Evolutionary conservation across 805 yeast genomes (phyloP).

Genomic region (Candida coquimbonensis): DNA sequence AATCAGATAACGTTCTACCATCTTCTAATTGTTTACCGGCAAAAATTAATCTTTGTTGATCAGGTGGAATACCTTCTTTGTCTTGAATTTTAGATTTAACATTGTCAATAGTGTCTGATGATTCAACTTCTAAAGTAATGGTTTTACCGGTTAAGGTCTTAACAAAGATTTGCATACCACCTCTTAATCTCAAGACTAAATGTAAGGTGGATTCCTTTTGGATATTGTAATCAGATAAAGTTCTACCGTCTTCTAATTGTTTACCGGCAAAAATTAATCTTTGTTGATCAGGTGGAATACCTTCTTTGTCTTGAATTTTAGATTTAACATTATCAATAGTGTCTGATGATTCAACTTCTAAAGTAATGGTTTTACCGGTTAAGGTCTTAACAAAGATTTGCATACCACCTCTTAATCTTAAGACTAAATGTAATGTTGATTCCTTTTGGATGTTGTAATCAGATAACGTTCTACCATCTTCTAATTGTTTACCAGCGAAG

Average conservation of each 20-base stretch:
- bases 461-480: slow-evolving; percentile 88
- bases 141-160: too few species aligned
- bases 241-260: slow-evolving; percentile 94
- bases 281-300: slow-evolving; percentile 96
- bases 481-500: slow-evolving; percentile 92
- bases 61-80: too few species aligned
- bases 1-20: slow-evolving; percentile 88
- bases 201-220: slow-evolving; percentile 88
- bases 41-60: too few species aligned
- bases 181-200: slow-evolving; percentile 83
- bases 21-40: slow-evolving; percentile 68
- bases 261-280: slow-evolving; percentile 94
- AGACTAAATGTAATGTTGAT: slow-evolving; percentile 78
- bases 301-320: slow-evolving; percentile 94
- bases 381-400: slow-evolving; percentile 95
- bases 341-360: slow-evolving; percentile 85
- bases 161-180: slow-evolving; percentile 91
- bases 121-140: too few species aligned
- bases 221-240: slow-evolving; percentile 88
- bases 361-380: slow-evolving; percentile 53
- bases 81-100: too few species aligned
- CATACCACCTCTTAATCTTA: slow-evolving; percentile 85
- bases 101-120: too few species aligned
- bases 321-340: slow-evolving; percentile 93
- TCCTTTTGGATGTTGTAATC: slow-evolving; percentile 95